Percentiles rank a stretch among this genome's conserved stretches.
phyloP scores from a whole-genome alignment of 768 basidiomycete genomes.

The Boletus sensibilis region DNA sequence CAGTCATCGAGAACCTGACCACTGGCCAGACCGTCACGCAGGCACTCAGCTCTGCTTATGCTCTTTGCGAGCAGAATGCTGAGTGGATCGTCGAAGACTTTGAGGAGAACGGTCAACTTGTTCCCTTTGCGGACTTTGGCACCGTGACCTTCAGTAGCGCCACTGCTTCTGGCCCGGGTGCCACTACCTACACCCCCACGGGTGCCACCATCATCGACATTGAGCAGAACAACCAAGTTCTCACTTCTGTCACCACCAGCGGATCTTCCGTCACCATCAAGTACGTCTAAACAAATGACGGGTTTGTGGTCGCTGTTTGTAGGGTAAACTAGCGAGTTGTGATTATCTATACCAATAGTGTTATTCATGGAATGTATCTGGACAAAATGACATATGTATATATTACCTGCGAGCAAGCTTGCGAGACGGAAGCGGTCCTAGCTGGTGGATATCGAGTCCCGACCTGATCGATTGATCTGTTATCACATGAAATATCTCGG shows the following conservation, averaged over 20 bases:
- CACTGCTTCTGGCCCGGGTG: slow-evolving; percentile 4
- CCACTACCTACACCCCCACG: slow-evolving; percentile 4
- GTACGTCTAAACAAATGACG: not conserved
- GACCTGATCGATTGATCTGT: not conserved
- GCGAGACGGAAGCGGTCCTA: too few relatives aligned
- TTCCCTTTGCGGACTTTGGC: slow-evolving; percentile 20
- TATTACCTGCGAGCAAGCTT: not conserved
- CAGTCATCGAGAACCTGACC: slow-evolving; percentile 22
- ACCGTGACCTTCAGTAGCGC: slow-evolving; percentile 17
- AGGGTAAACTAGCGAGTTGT: not conserved
- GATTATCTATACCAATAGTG: not conserved
- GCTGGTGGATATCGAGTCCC: not conserved
- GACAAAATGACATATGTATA: not conserved
- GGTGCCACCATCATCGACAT: slow-evolving; percentile 13
- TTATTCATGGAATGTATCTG: not conserved
- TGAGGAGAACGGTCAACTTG: not conserved
- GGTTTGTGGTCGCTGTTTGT: not conserved
- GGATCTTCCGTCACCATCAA: slow-evolving; percentile 1
- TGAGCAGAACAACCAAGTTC: slow-evolving; percentile 4
- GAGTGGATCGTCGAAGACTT: slow-evolving; percentile 29
- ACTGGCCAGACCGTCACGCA: slow-evolving; percentile 5
- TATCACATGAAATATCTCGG: not conserved
- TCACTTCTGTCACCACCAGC: slow-evolving; percentile 11
- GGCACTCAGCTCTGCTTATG: slow-evolving; percentile 8
- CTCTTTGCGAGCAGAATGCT: slow-evolving; percentile 18